A percentile compares a stretch with the other conserved stretches of the same genome.
Conservation (phyloP, 495 filamentous ascomycete genomes). For the Xylaria castorea region DNA sequence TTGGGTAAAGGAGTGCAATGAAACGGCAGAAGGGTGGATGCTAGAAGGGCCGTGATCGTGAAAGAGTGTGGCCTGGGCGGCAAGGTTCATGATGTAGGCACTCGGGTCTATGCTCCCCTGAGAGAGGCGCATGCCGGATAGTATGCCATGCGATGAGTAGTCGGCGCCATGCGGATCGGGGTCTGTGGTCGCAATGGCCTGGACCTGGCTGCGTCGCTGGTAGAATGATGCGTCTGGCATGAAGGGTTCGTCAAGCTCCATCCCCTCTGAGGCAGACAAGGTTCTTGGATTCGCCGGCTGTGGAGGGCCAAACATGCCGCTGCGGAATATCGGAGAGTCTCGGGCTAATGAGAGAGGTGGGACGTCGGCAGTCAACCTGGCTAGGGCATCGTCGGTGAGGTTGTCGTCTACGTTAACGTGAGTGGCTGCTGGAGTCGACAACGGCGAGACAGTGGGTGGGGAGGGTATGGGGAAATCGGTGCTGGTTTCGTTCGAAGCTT, state of each 20-base stretch:
- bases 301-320: conserved; percentile 31
- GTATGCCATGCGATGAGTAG: conserved; percentile 35
- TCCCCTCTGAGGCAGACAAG: conserved; percentile 29
- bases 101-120: conserved; percentile 40
- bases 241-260: conserved; percentile 30
- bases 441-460: conserved; percentile 41
- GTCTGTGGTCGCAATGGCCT: conserved; percentile 43
- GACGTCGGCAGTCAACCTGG: conserved; percentile 33
- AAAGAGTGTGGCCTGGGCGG: conserved; percentile 35
- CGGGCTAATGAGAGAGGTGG: conserved; percentile 26
- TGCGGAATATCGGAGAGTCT: conserved; percentile 28
- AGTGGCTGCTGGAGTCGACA: conserved; percentile 43
- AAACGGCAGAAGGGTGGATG: conserved; percentile 43
- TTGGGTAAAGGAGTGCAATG: conserved; percentile 41
- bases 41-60: conserved; percentile 34
- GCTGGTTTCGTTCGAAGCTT: conserved; percentile 3
- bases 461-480: conserved; percentile 39
- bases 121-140: conserved; percentile 29
- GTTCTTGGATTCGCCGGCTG: conserved; percentile 27
- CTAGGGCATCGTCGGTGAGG: conserved; percentile 32
- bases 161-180: conserved; percentile 35
- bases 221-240: conserved; percentile 25
- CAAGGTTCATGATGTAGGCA: conserved; percentile 38
- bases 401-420: conserved; percentile 39
- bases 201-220: conserved; percentile 31